Evolutionary conservation across 1,284 basidiomycete species (phyloP).

Genomic region (Meripilus lineatus): DNA sequence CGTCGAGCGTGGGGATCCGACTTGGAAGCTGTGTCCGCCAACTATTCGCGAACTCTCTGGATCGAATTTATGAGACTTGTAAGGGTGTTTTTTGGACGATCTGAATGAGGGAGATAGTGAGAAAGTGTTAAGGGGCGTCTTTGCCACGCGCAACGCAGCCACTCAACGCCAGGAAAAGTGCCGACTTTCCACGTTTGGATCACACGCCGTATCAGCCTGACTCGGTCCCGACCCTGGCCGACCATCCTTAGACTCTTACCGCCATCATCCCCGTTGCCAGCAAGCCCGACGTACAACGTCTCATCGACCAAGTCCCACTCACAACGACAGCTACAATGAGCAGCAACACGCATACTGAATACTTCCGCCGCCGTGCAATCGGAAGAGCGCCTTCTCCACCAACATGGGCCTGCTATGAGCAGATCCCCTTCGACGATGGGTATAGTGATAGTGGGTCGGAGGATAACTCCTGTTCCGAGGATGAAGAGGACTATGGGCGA

Average conservation of each 20-base stretch:
- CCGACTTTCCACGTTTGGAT: too few relatives aligned
- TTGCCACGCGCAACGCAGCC: too few relatives aligned
- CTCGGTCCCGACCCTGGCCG: slow-evolving; percentile 12
- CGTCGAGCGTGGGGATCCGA: too few relatives aligned
- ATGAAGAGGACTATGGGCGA: slow-evolving; percentile 57
- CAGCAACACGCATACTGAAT: slow-evolving; percentile 32
- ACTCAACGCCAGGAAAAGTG: too few relatives aligned
- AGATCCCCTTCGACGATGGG: slow-evolving; percentile 58
- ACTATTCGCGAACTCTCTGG: too few relatives aligned
- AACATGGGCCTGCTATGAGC: slow-evolving; percentile 83
- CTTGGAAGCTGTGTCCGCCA: too few relatives aligned
- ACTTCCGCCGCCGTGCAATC: slow-evolving; percentile 65
- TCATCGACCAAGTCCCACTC: slow-evolving; percentile 2
- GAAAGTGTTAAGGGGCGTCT: too few relatives aligned
- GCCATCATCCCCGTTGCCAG: slow-evolving; percentile 19
- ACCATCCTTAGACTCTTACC: slow-evolving; percentile 19
- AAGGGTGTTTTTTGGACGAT: too few relatives aligned
- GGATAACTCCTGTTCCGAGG: slow-evolving; percentile 61
- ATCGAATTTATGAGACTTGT: too few relatives aligned
- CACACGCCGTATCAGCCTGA: neutral
- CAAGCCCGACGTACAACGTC: slow-evolving; percentile 2
- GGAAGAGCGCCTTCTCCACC: slow-evolving; percentile 76
- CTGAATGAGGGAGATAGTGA: too few relatives aligned
- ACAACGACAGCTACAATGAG: slow-evolving; percentile 13
- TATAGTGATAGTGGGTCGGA: slow-evolving; percentile 40